These are phyloP conservation scores for Rossbeevera mucosa DNA, from an alignment of 768 basidiomycete species.

Conservation along the genomic window DNA sequence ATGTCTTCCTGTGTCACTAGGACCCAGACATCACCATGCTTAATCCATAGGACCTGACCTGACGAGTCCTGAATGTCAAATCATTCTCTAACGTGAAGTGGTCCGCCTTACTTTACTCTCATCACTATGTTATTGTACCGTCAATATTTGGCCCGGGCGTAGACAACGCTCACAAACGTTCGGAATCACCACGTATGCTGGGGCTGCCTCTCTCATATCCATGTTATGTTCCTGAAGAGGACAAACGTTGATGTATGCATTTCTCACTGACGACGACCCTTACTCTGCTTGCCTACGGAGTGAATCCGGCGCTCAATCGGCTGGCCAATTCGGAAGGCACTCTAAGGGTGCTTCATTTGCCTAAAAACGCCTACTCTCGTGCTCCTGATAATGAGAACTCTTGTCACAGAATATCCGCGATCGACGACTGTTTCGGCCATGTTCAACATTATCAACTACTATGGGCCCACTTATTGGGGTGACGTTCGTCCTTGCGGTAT, in stretches of 20 bases:
- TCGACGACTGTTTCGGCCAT: not conserved
- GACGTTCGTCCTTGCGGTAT: not conserved
- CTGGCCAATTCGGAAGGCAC: not conserved
- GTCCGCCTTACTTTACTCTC: no score
- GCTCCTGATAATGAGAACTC: not conserved
- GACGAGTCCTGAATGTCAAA: not conserved
- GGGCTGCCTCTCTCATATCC: no score
- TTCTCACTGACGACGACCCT: not conserved
- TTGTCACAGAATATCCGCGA: not conserved
- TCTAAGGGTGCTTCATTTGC: not conserved
- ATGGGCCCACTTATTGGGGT: conserved; percentile 6
- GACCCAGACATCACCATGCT: no score
- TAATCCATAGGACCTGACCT: no score
- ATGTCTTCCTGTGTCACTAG: no score
- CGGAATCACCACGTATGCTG: not conserved
- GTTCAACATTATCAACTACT: not conserved
- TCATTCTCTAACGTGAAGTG: no score
- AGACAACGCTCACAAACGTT: not conserved
- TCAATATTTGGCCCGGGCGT: not conserved
- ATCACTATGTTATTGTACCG: not conserved
- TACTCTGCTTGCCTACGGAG: not conserved
- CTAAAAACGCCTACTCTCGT: not conserved
- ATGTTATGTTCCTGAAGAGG: not conserved
- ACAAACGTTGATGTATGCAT: not conserved
- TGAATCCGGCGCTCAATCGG: not conserved